A percentile compares a stretch with the other conserved stretches of the same genome.
These are phyloP conservation scores for Lobulomyces angularis DNA, from an alignment of 192 early-diverging fungal genomes.

Conservation along the genomic window DNA sequence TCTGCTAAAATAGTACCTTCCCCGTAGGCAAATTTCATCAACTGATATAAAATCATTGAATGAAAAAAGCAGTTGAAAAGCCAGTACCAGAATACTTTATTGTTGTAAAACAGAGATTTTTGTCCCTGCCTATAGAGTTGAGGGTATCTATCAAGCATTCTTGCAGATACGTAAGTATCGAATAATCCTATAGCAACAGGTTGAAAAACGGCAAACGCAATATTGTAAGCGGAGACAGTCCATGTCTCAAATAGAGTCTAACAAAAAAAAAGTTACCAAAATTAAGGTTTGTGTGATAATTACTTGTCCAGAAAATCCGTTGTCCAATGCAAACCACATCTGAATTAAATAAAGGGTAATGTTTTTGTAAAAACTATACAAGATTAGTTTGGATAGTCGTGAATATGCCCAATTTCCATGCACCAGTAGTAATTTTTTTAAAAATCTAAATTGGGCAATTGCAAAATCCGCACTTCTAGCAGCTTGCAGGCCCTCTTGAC, in stretches of 20 bases:
- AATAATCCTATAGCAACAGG: conserved; percentile 95
- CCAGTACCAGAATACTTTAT: conserved; percentile 83
- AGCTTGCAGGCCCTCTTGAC: background rate
- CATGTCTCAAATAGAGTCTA: conserved; percentile 97
- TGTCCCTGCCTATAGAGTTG: conserved; percentile 76
- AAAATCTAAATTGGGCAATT: conserved; percentile 63
- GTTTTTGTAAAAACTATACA: conserved; percentile 98
- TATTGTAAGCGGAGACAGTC: conserved; percentile 90
- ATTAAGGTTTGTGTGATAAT: no score
- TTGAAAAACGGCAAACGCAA: conserved; percentile 87
- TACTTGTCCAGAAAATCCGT: conserved; percentile 81
- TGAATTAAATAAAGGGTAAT: conserved; percentile 96
- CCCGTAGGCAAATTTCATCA: conserved; percentile 50
- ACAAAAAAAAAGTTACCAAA: no score
- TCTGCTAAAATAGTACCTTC: conserved; percentile 54
- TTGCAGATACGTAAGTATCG: conserved; percentile 84
- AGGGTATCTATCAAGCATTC: conserved; percentile 91
- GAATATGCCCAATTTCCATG: conserved; percentile 77
- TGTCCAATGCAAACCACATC: conserved; percentile 90
- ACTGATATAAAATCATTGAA: conserved; percentile 71
- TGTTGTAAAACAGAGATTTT: conserved; percentile 57
- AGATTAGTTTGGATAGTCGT: conserved; percentile 39
- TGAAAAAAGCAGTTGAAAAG: conserved; percentile 85
- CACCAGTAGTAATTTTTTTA: conserved; percentile 60
- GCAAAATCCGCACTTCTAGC: conserved; percentile 34